Conservation (phyloP, 176 grass and related monocot species). For the Saccharum officinarum region DNA sequence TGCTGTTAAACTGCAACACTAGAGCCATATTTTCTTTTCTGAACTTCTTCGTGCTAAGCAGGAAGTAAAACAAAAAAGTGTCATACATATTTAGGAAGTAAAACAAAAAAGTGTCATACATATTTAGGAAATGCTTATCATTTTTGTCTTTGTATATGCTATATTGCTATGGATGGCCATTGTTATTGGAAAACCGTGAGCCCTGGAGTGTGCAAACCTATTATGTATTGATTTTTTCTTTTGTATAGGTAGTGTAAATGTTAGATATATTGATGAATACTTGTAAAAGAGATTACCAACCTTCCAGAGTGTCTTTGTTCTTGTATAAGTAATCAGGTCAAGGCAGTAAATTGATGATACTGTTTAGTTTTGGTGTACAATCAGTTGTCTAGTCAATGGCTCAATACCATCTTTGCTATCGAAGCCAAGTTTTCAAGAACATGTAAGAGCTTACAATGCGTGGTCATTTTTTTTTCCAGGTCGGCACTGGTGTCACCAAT, state of each 20-base stretch:
- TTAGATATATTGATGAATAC: not conserved
- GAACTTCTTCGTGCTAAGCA: not conserved
- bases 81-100: not conserved
- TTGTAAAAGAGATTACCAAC: not conserved
- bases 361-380: slow-evolving; percentile 10
- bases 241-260: slow-evolving; percentile 4
- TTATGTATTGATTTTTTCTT: slow-evolving; percentile 9
- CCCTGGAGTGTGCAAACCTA: not conserved
- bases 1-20: not conserved
- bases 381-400: not conserved
- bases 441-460: slow-evolving; percentile 21
- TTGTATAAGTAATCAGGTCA: not conserved
- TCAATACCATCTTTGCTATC: not conserved
- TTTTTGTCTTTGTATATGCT: not conserved
- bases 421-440: not conserved
- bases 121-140: not conserved
- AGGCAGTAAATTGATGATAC: slow-evolving; percentile 2
- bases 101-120: too few species aligned
- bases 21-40: slow-evolving; percentile 7
- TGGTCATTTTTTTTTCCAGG: slow-evolving; percentile 50
- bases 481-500: slow-evolving; percentile 83
- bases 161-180: not conserved
- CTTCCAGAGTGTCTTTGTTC: slow-evolving; percentile 5
- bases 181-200: slow-evolving; percentile 18
- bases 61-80: not conserved